These are phyloP conservation scores for Coniferiporia sulphurascens DNA, from an alignment of 1,284 basidiomycete genomes.

Conservation along the genomic window DNA sequence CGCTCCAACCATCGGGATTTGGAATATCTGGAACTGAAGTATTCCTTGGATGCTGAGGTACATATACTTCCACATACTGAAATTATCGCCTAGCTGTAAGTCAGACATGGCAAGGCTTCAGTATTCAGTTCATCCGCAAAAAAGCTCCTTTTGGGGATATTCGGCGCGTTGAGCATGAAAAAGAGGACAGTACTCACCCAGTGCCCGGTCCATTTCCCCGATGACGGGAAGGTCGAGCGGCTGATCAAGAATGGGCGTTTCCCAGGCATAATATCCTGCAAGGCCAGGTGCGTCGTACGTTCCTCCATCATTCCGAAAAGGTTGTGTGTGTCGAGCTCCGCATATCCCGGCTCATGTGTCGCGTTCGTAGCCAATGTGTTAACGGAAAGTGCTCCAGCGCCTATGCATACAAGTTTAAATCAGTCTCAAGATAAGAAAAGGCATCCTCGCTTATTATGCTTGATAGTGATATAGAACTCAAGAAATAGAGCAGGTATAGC, in stretches of 20 bases:
- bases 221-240: constrained; percentile 61
- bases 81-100: constrained; percentile 65
- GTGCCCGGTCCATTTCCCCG: constrained; percentile 52
- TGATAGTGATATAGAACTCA: background rate
- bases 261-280: constrained; percentile 45
- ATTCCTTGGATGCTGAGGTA: constrained; percentile 57
- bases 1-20: constrained; percentile 73
- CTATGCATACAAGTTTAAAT: constrained; percentile 24
- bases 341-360: constrained; percentile 46
- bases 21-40: constrained; percentile 73
- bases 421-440: background rate
- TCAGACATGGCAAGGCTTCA: background rate
- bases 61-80: constrained; percentile 62
- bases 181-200: constrained; percentile 19
- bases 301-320: constrained; percentile 65
- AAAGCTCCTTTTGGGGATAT: background rate
- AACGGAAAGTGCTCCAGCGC: constrained; percentile 41
- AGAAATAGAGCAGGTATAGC: background rate
- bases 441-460: background rate
- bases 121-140: background rate
- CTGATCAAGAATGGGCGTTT: constrained; percentile 64
- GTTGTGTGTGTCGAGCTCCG: constrained; percentile 61
- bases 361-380: constrained; percentile 57
- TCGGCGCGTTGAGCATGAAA: background rate
- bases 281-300: constrained; percentile 51